A percentile compares a stretch with the other conserved stretches of the same genome.
phyloP scores from a whole-genome alignment of 192 early-diverging fungal genomes.

The Podila verticillata region DNA sequence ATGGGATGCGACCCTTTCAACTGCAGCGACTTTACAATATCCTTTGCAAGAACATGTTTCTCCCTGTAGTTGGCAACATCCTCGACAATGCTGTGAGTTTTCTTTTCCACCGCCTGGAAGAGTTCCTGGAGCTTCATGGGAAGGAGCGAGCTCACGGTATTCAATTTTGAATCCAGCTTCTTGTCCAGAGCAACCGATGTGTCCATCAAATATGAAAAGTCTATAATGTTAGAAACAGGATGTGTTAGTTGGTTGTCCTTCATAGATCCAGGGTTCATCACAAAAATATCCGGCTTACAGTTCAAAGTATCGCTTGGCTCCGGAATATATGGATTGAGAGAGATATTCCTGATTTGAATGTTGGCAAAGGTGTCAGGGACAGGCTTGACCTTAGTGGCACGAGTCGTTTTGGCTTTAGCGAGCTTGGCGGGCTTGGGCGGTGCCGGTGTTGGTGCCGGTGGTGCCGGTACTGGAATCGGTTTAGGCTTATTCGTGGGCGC shows the following conservation, averaged over 20 bases:
- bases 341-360: slow-evolving; percentile 43
- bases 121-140: slow-evolving; percentile 15
- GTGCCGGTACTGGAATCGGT: neutral
- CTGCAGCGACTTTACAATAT: neutral
- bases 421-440: neutral
- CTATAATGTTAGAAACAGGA: slow-evolving; percentile 1
- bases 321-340: slow-evolving; percentile 22
- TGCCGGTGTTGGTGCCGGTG: neutral
- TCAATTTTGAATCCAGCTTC: slow-evolving; percentile 24
- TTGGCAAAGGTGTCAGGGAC: neutral
- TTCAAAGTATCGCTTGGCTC: slow-evolving; percentile 7
- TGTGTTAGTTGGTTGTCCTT: neutral
- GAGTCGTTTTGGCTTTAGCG: neutral
- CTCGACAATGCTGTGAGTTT: slow-evolving; percentile 5
- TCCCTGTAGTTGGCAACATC: slow-evolving; percentile 12
- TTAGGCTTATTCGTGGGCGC: neutral
- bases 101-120: slow-evolving; percentile 24
- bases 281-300: neutral
- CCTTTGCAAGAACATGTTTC: neutral
- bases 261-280: no score
- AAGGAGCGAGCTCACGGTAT: slow-evolving; percentile 9
- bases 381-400: neutral
- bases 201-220: slow-evolving; percentile 29
- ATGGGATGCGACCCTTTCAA: slow-evolving; percentile 14
- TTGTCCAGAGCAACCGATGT: slow-evolving; percentile 26